Evolutionary conservation across 192 early-diverging fungal genomes (phyloP).

Genomic region (Backusella tuberculispora): DNA sequence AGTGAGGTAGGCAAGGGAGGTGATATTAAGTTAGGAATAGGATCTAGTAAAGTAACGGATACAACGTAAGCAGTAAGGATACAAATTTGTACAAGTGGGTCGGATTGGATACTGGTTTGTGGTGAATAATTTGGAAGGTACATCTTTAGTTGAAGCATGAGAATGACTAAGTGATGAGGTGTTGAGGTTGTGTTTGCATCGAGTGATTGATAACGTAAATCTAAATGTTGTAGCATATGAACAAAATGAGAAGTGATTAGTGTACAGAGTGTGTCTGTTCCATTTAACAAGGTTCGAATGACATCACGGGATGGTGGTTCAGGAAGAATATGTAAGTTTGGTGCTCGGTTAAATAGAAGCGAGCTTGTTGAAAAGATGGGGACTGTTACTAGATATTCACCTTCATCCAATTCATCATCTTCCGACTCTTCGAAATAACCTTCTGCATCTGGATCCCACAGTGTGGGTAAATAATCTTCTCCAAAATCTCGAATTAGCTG

Average conservation of each 20-base stretch:
- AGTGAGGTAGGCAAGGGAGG: not conserved
- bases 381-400: constrained; percentile 38
- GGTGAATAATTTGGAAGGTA: constrained; percentile 6
- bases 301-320: not conserved
- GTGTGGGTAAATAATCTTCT: constrained; percentile 7
- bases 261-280: constrained; percentile 4
- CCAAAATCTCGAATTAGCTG: constrained; percentile 33
- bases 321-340: not conserved
- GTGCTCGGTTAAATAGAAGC: not conserved
- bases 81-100: constrained; percentile 1
- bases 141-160: constrained; percentile 13
- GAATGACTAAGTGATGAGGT: constrained; percentile 8
- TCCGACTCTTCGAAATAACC: constrained; percentile 27
- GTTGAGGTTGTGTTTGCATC: not conserved
- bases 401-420: constrained; percentile 40
- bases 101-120: not conserved
- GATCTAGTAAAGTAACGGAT: constrained; percentile 1
- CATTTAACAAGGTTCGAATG: not conserved
- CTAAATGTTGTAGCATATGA: constrained; percentile 4
- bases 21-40: constrained; percentile 4
- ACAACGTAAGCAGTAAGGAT: constrained; percentile 15
- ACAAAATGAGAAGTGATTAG: not conserved
- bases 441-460: constrained; percentile 21
- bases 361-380: constrained; percentile 30
- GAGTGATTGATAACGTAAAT: not conserved